A percentile compares a stretch with the other conserved stretches of the same genome.
phyloP scores from a whole-genome alignment of 1,284 basidiomycete genomes.

The Meripilus lineatus region DNA sequence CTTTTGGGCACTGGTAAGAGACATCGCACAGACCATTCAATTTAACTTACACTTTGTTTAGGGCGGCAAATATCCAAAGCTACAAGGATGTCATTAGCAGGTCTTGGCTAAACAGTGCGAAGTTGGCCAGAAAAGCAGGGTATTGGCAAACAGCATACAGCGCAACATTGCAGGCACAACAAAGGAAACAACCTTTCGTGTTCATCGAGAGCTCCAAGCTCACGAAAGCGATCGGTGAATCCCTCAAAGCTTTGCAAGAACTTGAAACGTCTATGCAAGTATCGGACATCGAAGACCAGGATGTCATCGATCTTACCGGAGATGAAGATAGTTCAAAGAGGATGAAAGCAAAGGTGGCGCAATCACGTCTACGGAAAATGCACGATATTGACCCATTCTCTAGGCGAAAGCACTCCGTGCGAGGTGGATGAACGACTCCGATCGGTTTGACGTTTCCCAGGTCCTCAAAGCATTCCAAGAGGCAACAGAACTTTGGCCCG shows the following conservation, averaged over 20 bases:
- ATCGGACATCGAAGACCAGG: conserved; percentile 34
- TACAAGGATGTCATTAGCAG: conserved; percentile 66
- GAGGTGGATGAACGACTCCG: conserved; percentile 91
- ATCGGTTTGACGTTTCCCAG: conserved; percentile 69
- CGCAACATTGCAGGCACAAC: conserved; percentile 87
- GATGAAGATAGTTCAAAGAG: conserved; percentile 45
- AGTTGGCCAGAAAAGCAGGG: conserved; percentile 92
- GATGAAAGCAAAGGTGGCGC: conserved; percentile 6
- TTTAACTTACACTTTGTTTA: conserved; percentile 7
- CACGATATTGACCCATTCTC: conserved; percentile 1
- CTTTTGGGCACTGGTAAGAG: conserved; percentile 70
- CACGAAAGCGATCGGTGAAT: conserved; percentile 75
- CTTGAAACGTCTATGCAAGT: conserved; percentile 75
- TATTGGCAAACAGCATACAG: conserved; percentile 98
- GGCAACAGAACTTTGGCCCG: conserved; percentile 50
- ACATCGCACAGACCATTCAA: background rate
- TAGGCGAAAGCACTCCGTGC: conserved; percentile 88
- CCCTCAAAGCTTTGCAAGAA: conserved; percentile 85
- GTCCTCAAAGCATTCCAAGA: conserved; percentile 59
- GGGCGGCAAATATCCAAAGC: conserved; percentile 5
- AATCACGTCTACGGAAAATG: background rate
- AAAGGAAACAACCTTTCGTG: conserved; percentile 71
- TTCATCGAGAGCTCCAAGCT: conserved; percentile 94
- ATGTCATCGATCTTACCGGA: conserved; percentile 53
- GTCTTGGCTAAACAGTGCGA: conserved; percentile 91